These are phyloP conservation scores for Cryptosporidium andersoni DNA, from an alignment of 169 alveolate species.

Conservation along the genomic window DNA sequence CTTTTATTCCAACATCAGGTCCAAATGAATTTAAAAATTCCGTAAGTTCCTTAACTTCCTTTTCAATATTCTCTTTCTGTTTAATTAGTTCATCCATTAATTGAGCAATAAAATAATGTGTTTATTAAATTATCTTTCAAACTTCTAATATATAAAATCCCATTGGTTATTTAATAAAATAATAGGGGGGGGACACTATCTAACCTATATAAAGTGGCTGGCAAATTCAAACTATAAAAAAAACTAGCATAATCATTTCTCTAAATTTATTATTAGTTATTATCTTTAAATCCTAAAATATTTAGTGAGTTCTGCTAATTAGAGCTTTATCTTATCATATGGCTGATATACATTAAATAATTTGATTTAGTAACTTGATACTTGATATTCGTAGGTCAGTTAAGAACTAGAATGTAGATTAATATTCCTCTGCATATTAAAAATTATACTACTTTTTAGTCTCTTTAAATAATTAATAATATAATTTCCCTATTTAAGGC, in stretches of 20 bases:
- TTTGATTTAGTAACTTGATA: no score
- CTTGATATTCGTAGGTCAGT: no score
- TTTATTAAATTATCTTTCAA: no score
- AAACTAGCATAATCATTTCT: no score
- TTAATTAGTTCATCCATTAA: constrained; percentile 50
- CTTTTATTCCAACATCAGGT: constrained; percentile 30
- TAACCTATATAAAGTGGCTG: neutral
- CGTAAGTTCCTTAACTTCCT: constrained; percentile 25
- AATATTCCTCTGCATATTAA: neutral
- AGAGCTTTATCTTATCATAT: no score
- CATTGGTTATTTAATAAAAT: neutral
- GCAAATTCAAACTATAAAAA: neutral
- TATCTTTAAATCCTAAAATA: no score
- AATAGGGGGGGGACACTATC: neutral
- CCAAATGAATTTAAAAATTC: constrained; percentile 67
- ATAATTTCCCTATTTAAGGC: no score
- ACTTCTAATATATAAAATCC: neutral
- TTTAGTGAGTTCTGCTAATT: no score
- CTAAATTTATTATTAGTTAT: no score
- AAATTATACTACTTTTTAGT: neutral
- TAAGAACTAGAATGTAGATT: neutral
- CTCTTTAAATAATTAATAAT: neutral
- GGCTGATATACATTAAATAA: neutral
- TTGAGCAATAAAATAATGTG: neutral
- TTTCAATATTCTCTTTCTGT: constrained; percentile 34